Evolutionary conservation across 1,139 yeast genomes (phyloP).

Genomic region (Sugiyamaella novakii): DNA sequence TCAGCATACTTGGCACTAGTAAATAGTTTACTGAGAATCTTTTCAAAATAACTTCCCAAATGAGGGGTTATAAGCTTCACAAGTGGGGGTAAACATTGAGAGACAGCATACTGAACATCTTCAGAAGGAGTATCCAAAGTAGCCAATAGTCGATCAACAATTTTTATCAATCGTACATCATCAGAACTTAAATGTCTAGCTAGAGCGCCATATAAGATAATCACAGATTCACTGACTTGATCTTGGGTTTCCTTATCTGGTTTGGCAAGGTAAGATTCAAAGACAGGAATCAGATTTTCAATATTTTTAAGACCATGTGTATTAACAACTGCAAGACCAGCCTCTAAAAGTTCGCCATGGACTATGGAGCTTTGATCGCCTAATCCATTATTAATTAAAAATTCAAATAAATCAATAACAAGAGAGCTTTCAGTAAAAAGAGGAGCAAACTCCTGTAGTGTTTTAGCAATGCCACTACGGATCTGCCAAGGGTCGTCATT

Average conservation of each 20-base stretch:
- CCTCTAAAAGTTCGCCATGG: slow-evolving; percentile 80
- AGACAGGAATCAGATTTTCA: slow-evolving; percentile 72
- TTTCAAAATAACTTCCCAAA: slow-evolving; percentile 57
- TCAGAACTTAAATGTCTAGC: slow-evolving; percentile 72
- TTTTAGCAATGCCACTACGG: slow-evolving; percentile 76
- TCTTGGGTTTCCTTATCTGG: slow-evolving; percentile 49
- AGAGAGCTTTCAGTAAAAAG: slow-evolving; percentile 42
- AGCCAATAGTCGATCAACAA: slow-evolving; percentile 67
- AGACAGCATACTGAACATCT: slow-evolving; percentile 82
- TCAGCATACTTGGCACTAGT: slow-evolving; percentile 53
- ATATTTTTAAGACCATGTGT: slow-evolving; percentile 64
- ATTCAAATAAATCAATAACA: slow-evolving; percentile 56
- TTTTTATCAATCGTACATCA: slow-evolving; percentile 63
- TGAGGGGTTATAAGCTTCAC: slow-evolving; percentile 57
- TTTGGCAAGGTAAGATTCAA: slow-evolving; percentile 58
- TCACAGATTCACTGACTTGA: slow-evolving; percentile 73
- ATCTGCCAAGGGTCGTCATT: slow-evolving; percentile 81
- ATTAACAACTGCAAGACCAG: slow-evolving; percentile 76
- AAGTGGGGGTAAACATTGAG: slow-evolving; percentile 82
- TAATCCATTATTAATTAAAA: slow-evolving; percentile 60
- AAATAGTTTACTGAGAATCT: slow-evolving; percentile 61
- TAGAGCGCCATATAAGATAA: slow-evolving; percentile 82
- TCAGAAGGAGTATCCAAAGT: slow-evolving; percentile 88
- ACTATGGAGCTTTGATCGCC: slow-evolving; percentile 76
- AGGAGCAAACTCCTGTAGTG: slow-evolving; percentile 62